Percentiles rank a stretch among this genome's conserved stretches.
phyloP scores from a whole-genome alignment of 106 monocot species.

The Dendrobium nobile region DNA sequence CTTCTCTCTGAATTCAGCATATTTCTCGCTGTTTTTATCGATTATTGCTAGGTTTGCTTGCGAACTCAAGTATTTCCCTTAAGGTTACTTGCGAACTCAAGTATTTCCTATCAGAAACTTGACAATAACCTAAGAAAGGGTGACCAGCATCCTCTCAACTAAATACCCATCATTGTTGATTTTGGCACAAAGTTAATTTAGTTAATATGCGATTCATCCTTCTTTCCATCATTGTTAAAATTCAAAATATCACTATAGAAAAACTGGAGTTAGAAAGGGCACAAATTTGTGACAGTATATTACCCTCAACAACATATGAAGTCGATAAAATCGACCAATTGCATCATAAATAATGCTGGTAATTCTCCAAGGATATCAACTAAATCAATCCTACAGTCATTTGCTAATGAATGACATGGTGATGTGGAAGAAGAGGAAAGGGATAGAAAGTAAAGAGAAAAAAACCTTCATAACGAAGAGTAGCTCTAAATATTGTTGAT shows the following conservation, averaged over 20 bases:
- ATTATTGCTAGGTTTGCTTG: no score
- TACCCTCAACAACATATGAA: not conserved
- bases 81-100: no score
- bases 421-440: not conserved
- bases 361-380: not conserved
- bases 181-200: not conserved
- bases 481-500: constrained; percentile 84
- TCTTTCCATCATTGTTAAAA: not conserved
- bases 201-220: not conserved
- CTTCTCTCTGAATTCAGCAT: no score
- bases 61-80: no score
- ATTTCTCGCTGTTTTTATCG: no score
- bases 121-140: not conserved
- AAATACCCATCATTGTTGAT: not conserved
- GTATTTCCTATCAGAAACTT: not conserved
- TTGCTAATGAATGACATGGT: not conserved
- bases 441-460: not conserved
- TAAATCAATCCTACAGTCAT: not conserved
- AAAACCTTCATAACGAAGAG: constrained; percentile 90
- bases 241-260: not conserved
- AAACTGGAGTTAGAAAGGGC: not conserved
- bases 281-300: not conserved
- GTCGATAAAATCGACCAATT: not conserved
- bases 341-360: not conserved
- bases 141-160: not conserved